phyloP scores from a whole-genome alignment of 2,329 filamentous ascomycete genomes.

The Cladobotryum protrusum region DNA sequence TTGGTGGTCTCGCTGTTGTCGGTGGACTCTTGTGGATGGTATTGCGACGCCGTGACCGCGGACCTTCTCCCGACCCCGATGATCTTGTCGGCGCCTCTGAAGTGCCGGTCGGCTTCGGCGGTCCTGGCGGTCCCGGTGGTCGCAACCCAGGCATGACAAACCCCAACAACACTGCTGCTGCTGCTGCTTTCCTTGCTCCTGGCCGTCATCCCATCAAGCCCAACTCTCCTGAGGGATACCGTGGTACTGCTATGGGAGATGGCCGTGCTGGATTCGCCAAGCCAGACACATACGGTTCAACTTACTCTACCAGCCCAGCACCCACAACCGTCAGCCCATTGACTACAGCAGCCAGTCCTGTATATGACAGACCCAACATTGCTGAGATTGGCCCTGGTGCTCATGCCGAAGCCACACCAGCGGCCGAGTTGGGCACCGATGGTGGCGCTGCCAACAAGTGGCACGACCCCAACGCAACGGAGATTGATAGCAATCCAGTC shows the following conservation, averaged over 20 bases:
- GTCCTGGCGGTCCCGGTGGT: slow-evolving; percentile 19
- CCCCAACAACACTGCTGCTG: slow-evolving; percentile 22
- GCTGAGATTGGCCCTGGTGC: slow-evolving; percentile 14
- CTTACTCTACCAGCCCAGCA: slow-evolving; percentile 21
- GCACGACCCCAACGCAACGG: slow-evolving; percentile 30
- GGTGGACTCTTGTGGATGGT: slow-evolving; percentile 25
- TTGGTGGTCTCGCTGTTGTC: slow-evolving; percentile 30
- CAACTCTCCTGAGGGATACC: slow-evolving; percentile 29
- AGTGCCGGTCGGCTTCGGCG: slow-evolving; percentile 30
- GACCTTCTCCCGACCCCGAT: slow-evolving; percentile 30
- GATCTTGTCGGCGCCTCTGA: slow-evolving; percentile 37
- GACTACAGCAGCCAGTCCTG: slow-evolving; percentile 7
- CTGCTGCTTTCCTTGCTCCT: slow-evolving; percentile 21
- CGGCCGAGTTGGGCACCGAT: slow-evolving; percentile 29
- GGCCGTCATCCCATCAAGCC: slow-evolving; percentile 20
- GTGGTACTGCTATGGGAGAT: slow-evolving; percentile 34
- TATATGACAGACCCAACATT: slow-evolving; percentile 5
- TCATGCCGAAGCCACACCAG: not conserved
- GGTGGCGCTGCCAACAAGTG: slow-evolving; percentile 25
- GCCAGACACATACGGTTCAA: slow-evolving; percentile 28
- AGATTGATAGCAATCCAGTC: slow-evolving; percentile 33
- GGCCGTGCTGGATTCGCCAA: slow-evolving; percentile 35
- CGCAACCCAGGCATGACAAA: slow-evolving; percentile 22
- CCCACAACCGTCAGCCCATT: slow-evolving; percentile 13
- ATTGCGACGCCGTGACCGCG: slow-evolving; percentile 25